Conservation (phyloP, 192 early-diverging fungal species). For the Gryganskiella cystojenkinii region DNA sequence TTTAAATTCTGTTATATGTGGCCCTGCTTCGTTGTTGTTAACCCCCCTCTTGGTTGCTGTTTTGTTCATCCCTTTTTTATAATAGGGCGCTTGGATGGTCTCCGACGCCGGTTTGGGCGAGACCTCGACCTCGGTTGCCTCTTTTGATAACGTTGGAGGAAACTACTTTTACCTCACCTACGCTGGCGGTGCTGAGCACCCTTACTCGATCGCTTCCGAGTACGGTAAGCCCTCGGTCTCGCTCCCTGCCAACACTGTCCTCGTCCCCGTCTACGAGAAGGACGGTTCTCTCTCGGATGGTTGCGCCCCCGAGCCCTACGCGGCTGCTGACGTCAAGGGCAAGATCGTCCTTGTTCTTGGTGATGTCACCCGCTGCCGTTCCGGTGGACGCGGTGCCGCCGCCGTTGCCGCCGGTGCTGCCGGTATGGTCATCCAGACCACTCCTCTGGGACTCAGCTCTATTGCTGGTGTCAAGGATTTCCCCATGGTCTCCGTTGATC, state of each 20-base stretch:
- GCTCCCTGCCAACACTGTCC: constrained; percentile 42
- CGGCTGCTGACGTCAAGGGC: constrained; percentile 8
- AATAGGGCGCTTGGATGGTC: constrained; percentile 35
- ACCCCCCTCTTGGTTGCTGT: constrained; percentile 23
- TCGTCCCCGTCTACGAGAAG: constrained; percentile 28
- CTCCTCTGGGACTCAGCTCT: constrained; percentile 37
- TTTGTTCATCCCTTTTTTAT: constrained; percentile 10
- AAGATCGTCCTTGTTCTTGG: constrained; percentile 66
- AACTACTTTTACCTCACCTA: constrained; percentile 28
- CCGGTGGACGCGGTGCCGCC: constrained; percentile 55
- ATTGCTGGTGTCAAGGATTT: constrained; percentile 30
- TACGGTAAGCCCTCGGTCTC: constrained; percentile 35
- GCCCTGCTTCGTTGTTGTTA: constrained; percentile 45
- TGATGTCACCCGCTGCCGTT: constrained; percentile 29
- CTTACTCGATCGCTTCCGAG: constrained; percentile 18
- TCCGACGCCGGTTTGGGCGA: constrained; percentile 20
- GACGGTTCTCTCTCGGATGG: constrained; percentile 41
- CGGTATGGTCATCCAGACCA: constrained; percentile 36
- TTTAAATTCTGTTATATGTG: constrained; percentile 64
- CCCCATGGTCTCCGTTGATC: constrained; percentile 44
- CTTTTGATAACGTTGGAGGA: constrained; percentile 18
- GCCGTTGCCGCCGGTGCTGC: constrained; percentile 30
- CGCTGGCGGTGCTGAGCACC: constrained; percentile 15
- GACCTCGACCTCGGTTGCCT: constrained; percentile 5
- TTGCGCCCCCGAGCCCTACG: constrained; percentile 21